Evolutionary conservation across 108 stramenopile species (phyloP), one percentile per base, ranked within the genome.

Genomic region (Parietichytrium sp.): DNA sequence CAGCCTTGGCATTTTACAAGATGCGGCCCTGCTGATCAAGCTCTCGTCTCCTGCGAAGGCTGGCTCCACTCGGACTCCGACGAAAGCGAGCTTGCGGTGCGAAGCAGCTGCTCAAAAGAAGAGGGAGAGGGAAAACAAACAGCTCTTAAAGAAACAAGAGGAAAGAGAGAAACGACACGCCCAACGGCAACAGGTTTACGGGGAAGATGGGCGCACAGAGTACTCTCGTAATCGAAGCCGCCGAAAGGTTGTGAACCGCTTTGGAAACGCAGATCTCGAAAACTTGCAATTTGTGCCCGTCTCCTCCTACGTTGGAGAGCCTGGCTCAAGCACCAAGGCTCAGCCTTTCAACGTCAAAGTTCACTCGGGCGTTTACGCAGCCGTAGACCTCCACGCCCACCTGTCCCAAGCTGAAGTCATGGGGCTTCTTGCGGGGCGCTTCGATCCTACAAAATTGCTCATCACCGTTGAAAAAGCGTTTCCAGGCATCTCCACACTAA

Each of bases 371-470:
- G 61, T 72, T n/a, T 72, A 72, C 1, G 61, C 61, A 27, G 45
- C 61, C 4, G 83, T 84, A 20, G 91, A 92, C 33, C 49, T 90
- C 50, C 91, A 92, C 78, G 85, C 87, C 23, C 91, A 92, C 53
- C 45, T 92, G n/a, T 83, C 79, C n/a, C 80, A 77, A 10, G 80
- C 87, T 30, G 91, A 92, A 83, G 87, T 92, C 48, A 92, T 92
- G 20, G 91, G 91, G 8, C 81, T 92, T 45, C 80, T 92, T 25
- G 91, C 83, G 51, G 91, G 91, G 15, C 77, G 55, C 13, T 92
- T 91, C 52, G 90, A 90, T 3, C 90, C 90, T 80, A 80, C 78
- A 25, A 61, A 89, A 29, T 88, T 85, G 0, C 49, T 72, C 47
- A 85, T 88, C 52, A 16, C 47, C 26, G 45, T 72, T 42, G 45